Evolutionary conservation across 768 basidiomycete species (phyloP), one percentile per base, ranked within the genome.

Genomic region (Mycena vitilis): DNA sequence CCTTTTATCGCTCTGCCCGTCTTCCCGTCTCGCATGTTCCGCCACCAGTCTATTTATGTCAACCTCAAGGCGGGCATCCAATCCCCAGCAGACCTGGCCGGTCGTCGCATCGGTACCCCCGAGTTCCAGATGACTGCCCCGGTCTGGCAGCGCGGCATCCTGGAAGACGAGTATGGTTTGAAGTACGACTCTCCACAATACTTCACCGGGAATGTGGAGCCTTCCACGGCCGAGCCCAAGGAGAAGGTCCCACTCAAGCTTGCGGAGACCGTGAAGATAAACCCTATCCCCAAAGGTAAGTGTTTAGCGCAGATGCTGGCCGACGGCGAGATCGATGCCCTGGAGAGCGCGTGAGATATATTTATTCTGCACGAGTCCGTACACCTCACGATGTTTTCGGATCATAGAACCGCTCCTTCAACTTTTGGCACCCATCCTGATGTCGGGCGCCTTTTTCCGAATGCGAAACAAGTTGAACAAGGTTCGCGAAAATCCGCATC

Each of bases 121-220:
- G 70, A 73, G 23, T 73, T 71, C 63, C 72, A 73, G 47, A 73
- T 73, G 72, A 73, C 72, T 13, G 72, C 72, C 12, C 70, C 72
- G 1, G 70, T 73, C 15, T 73, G 72, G 72, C 69, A 73, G 15
- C 70, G 72, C 23, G 72, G 72, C 4, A 73, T 68, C 34, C 66
- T 73, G 12, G 57, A 73, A 42, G 72, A 73, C 30, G 70, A 73
- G 38, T 73, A 71, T 23, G 66, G 63, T 0, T 38, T 73, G 40
- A 61, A 57, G 45, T 71, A 68, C 30, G 69, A 71, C 34, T 59
- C 70, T 9, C 69, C 70, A 23, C 38, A 61, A 45, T 73, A 71
- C 25, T 64, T 68, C 12, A 73, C 72, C 18, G 70, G 72, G 11
- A 71, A 63, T 42, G 66, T 71, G 34, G 72, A 73, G 52, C 67